A percentile compares a stretch with the other conserved stretches of the same genome.
Conservation (phyloP, 2,329 filamentous ascomycete species). For the Blumeria graminis region DNA sequence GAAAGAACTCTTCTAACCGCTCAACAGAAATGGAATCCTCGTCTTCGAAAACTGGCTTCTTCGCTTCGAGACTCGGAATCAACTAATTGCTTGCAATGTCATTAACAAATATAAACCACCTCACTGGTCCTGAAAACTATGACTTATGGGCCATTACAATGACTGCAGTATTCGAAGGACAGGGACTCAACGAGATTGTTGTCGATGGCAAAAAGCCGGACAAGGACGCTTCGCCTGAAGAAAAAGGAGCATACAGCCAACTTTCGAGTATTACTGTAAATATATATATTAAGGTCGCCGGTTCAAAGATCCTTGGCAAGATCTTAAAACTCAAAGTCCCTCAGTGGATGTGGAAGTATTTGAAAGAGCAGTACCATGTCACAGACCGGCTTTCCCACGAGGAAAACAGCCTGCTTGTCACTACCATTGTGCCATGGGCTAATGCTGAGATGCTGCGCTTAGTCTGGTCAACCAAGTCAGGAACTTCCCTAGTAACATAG, state of each 20-base stretch:
- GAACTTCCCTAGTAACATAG: no score
- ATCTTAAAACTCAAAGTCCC: neutral
- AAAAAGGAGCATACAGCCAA: neutral
- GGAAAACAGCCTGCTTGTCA: no score
- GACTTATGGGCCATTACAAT: neutral
- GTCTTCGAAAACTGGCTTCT: no score
- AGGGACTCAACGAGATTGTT: neutral
- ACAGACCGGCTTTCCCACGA: no score
- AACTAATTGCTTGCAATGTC: no score
- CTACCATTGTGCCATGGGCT: no score
- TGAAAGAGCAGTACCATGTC: no score
- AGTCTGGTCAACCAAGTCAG: no score
- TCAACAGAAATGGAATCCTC: no score
- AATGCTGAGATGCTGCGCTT: no score
- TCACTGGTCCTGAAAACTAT: neutral
- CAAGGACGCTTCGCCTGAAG: neutral
- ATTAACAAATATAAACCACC: neutral
- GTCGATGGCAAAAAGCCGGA: neutral
- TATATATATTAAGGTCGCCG: neutral
- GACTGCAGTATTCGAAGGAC: neutral
- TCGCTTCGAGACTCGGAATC: no score
- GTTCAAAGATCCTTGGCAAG: neutral
- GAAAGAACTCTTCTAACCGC: no score
- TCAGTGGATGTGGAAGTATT: neutral
- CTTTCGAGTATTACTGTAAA: neutral